Evolutionary conservation across 352 stramenopile species (phyloP).

Genomic region (Globisporangium uncinulatum): DNA sequence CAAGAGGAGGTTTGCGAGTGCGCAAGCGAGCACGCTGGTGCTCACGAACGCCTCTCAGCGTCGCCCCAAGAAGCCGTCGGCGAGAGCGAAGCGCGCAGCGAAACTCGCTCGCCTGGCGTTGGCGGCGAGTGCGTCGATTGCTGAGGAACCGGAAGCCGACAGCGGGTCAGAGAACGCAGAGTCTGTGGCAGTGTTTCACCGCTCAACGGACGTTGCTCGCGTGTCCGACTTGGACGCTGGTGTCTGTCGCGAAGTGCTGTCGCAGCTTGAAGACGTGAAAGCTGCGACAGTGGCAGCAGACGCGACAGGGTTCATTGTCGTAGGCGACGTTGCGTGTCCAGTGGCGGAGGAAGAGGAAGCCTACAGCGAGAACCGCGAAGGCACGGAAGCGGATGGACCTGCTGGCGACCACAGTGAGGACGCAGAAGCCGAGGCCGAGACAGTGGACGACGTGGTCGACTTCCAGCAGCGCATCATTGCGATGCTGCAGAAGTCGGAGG

Average conservation of each 20-base stretch:
- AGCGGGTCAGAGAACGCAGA: constrained; percentile 10
- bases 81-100: constrained; percentile 12
- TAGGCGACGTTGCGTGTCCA: constrained; percentile 54
- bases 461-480: constrained; percentile 48
- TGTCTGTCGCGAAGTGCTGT: constrained; percentile 44
- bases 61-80: constrained; percentile 20
- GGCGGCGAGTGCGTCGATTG: constrained; percentile 5
- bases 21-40: constrained; percentile 8
- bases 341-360: constrained; percentile 23
- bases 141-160: neutral
- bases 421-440: neutral
- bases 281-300: constrained; percentile 6
- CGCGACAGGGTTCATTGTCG: constrained; percentile 29
- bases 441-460: constrained; percentile 20
- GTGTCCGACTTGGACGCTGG: constrained; percentile 37
- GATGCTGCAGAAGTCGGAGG: constrained; percentile 49
- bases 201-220: constrained; percentile 22
- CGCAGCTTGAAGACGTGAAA: constrained; percentile 45
- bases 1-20: constrained; percentile 9
- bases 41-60: constrained; percentile 1
- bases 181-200: constrained; percentile 34
- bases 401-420: constrained; percentile 5
- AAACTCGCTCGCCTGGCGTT: constrained; percentile 7
- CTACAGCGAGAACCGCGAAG: neutral
- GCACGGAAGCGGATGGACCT: neutral